Conservation (phyloP, 2,329 filamentous ascomycete species). For the Pseudophaeomoniella oleicola region DNA sequence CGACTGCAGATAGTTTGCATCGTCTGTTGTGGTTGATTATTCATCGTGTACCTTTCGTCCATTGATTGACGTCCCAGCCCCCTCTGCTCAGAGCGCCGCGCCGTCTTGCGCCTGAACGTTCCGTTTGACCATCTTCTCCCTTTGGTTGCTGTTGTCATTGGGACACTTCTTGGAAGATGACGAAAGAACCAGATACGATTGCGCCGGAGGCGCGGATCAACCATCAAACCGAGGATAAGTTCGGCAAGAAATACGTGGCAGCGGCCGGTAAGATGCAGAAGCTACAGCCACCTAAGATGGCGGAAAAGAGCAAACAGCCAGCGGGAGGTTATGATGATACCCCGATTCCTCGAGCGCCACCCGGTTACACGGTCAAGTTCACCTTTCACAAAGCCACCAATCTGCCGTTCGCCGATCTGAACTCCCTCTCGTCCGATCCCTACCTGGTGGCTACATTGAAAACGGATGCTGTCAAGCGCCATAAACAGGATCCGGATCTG, state of each 20-base stretch:
- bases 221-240: background rate
- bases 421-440: constrained; percentile 66
- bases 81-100: no score
- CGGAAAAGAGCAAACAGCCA: constrained; percentile 30
- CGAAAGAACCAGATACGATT: no score
- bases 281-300: constrained; percentile 7
- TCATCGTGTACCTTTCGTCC: no score
- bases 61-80: no score
- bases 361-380: constrained; percentile 73
- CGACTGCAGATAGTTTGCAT: no score
- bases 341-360: constrained; percentile 57
- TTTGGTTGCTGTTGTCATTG: no score
- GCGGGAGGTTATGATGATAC: constrained; percentile 69
- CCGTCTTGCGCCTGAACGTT: no score
- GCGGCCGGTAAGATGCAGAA: constrained; percentile 3
- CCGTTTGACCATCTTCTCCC: no score
- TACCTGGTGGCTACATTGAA: constrained; percentile 66
- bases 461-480: constrained; percentile 54
- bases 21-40: no score
- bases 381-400: constrained; percentile 70
- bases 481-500: constrained; percentile 73
- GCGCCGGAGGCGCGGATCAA: no score
- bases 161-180: no score
- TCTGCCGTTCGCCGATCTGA: constrained; percentile 69
- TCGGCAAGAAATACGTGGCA: background rate